Evolutionary conservation across 495 filamentous ascomycete genomes (phyloP).

Genomic region (Penicillium paxilli): DNA sequence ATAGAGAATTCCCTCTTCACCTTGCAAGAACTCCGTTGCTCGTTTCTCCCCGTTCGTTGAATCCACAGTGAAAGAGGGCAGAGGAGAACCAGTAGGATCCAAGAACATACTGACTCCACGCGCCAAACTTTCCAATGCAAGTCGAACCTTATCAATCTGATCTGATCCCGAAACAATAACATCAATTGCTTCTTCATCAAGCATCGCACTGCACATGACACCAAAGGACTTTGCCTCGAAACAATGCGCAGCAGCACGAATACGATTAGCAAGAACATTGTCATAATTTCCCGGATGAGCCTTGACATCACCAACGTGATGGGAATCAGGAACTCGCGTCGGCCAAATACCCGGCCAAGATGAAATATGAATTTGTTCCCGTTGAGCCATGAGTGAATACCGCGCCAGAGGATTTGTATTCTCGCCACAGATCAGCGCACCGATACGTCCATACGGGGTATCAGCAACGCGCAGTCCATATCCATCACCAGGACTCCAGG

Average conservation of each 20-base stretch:
- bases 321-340: constrained; percentile 16
- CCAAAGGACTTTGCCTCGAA: constrained; percentile 50
- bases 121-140: background rate
- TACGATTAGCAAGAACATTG: constrained; percentile 41
- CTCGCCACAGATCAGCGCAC: constrained; percentile 38
- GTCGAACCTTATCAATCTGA: background rate
- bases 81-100: background rate
- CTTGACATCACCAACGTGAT: no score
- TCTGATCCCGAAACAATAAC: background rate
- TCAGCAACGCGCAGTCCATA: constrained; percentile 28
- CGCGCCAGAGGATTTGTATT: constrained; percentile 38
- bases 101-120: background rate
- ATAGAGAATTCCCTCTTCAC: constrained; percentile 41
- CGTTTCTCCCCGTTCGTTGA: background rate
- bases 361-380: constrained; percentile 29
- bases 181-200: constrained; percentile 28
- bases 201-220: constrained; percentile 31
- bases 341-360: constrained; percentile 37
- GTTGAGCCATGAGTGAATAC: constrained; percentile 26
- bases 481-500: constrained; percentile 35
- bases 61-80: background rate
- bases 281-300: constrained; percentile 28
- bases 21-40: constrained; percentile 28
- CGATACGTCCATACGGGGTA: constrained; percentile 24
- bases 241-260: constrained; percentile 40